A percentile compares a stretch with the other conserved stretches of the same genome.
These are phyloP conservation scores for Puccinia polysora DNA, from an alignment of 1,284 basidiomycete species.

Conservation along the genomic window DNA sequence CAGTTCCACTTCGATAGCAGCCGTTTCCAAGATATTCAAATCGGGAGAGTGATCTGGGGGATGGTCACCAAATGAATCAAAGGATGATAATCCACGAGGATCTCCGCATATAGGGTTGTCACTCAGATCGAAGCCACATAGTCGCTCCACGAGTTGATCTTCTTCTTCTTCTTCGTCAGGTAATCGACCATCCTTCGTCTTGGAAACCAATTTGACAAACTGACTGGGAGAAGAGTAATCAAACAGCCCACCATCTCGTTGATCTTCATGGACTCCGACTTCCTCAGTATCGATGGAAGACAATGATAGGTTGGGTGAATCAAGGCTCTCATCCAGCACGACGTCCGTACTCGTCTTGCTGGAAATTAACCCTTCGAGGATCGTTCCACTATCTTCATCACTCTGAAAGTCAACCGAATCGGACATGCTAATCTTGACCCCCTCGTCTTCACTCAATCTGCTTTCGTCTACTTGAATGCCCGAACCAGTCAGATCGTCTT, in stretches of 20 bases:
- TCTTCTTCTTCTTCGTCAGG: conserved; percentile 5
- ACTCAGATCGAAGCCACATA: not conserved
- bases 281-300: conserved; percentile 15
- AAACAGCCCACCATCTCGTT: not conserved
- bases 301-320: conserved; percentile 4
- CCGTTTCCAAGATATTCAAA: no score
- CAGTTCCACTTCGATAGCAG: no score
- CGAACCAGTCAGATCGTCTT: conserved; percentile 34
- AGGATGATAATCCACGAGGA: not conserved
- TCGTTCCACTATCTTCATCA: not conserved
- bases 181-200: not conserved
- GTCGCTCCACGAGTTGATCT: not conserved
- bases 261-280: conserved; percentile 1
- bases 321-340: conserved; percentile 5
- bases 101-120: not conserved
- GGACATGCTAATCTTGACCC: conserved; percentile 20
- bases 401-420: conserved; percentile 11
- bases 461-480: conserved; percentile 35
- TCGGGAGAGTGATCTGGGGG: not conserved
- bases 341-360: conserved; percentile 1
- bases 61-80: not conserved
- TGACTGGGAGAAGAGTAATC: not conserved
- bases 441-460: conserved; percentile 35
- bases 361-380: not conserved
- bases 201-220: conserved; percentile 7